Conservation (phyloP, 805 yeast genomes). For the Myxozyma sirexii region DNA sequence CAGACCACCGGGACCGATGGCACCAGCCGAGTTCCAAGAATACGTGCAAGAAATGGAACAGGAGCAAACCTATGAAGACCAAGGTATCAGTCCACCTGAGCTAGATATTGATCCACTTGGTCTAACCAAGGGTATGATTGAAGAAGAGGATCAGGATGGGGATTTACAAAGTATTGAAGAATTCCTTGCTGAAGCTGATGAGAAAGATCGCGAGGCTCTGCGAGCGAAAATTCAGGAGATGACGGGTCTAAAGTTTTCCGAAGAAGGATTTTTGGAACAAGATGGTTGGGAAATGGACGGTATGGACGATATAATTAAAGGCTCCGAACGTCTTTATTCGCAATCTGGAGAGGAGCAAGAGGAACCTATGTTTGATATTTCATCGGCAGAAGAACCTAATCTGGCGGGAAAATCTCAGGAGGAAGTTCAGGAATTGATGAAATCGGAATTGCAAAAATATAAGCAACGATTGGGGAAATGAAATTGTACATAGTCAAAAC, state of each 20-base stretch:
- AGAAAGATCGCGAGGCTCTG: background rate
- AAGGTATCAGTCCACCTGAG: background rate
- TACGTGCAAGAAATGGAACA: conserved; percentile 6
- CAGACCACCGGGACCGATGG: conserved; percentile 28
- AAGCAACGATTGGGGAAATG: background rate
- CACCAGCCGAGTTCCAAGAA: conserved; percentile 19
- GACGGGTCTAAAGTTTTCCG: background rate
- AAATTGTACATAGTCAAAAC: background rate
- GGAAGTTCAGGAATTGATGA: background rate
- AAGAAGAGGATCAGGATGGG: background rate
- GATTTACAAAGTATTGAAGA: conserved; percentile 1
- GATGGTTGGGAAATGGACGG: conserved; percentile 4
- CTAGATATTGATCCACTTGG: background rate
- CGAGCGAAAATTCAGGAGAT: background rate
- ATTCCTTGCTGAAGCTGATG: background rate
- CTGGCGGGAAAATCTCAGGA: background rate
- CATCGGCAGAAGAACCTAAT: background rate
- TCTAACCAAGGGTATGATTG: background rate
- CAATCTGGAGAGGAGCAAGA: background rate
- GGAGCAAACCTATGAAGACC: background rate
- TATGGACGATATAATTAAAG: background rate
- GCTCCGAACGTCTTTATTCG: background rate
- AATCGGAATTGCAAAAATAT: background rate
- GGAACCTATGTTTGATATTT: background rate
- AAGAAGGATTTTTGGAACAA: background rate